Evolutionary conservation across 2,329 filamentous ascomycete species (phyloP).

Genomic region (Neurospora sp.): DNA sequence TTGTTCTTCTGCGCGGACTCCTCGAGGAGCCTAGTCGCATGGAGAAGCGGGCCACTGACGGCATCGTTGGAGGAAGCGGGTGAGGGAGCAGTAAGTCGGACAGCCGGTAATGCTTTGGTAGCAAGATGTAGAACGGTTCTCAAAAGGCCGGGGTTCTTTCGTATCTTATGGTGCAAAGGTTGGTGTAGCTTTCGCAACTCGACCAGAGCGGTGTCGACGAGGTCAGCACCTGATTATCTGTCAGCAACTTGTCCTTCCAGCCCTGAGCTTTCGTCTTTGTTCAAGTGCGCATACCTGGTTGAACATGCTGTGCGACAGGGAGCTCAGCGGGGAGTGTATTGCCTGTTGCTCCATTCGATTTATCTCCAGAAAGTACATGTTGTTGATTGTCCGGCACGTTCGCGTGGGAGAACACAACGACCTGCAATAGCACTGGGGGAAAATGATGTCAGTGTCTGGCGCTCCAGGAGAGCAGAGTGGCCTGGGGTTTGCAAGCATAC

Average conservation of each 20-base stretch:
- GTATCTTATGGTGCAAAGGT: constrained; percentile 32
- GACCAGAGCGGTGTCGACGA: constrained; percentile 40
- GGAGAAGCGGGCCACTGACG: constrained; percentile 34
- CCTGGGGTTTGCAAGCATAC: constrained; percentile 23
- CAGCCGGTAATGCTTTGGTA: constrained; percentile 38
- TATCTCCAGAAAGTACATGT: constrained; percentile 20
- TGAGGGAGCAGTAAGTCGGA: constrained; percentile 37
- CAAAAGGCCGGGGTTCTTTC: constrained; percentile 34
- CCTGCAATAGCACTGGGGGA: constrained; percentile 37
- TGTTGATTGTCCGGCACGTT: constrained; percentile 26
- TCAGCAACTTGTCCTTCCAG: constrained; percentile 3
- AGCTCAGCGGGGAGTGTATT: constrained; percentile 21
- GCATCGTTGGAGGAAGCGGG: constrained; percentile 26
- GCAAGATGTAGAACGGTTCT: constrained; percentile 33
- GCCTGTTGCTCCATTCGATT: constrained; percentile 10
- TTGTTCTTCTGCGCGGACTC: constrained; percentile 46
- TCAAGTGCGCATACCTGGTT: constrained; percentile 27
- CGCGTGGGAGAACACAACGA: constrained; percentile 25
- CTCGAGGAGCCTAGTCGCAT: constrained; percentile 43
- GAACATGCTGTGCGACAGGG: constrained; percentile 19
- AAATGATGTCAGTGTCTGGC: not conserved
- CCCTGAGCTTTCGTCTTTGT: not conserved
- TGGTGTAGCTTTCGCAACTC: constrained; percentile 41
- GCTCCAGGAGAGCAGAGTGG: constrained; percentile 6
- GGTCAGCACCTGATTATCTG: constrained; percentile 34